phyloP scores from a whole-genome alignment of 2,329 filamentous ascomycete species.

The Cladosporium sp. region DNA sequence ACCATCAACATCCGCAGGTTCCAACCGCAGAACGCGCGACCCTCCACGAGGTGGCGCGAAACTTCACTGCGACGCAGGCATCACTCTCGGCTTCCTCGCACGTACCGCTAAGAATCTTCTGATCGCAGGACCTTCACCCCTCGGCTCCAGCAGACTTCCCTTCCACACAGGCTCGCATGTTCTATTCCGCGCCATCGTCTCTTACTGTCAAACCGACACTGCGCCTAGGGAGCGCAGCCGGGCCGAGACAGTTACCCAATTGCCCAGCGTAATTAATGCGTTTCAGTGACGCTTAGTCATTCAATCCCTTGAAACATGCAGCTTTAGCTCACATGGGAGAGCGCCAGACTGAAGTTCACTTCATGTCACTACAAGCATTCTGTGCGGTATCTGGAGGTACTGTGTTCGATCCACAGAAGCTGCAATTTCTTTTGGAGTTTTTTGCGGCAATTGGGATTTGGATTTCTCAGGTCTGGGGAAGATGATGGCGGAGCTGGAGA shows the following conservation, averaged over 20 bases:
- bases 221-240: constrained; percentile 16
- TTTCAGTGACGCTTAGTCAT: too few relatives aligned
- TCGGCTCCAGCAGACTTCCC: too few relatives aligned
- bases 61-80: constrained; percentile 24
- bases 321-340: constrained; percentile 35
- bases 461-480: too few relatives aligned
- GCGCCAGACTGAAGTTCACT: constrained; percentile 32
- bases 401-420: constrained; percentile 35
- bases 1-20: not conserved
- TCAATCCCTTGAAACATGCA: constrained; percentile 10
- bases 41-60: constrained; percentile 12
- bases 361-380: constrained; percentile 12
- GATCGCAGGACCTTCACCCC: not conserved
- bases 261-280: not conserved
- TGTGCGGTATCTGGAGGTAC: constrained; percentile 33
- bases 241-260: constrained; percentile 15
- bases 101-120: constrained; percentile 6
- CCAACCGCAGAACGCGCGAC: not conserved
- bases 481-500: too few relatives aligned
- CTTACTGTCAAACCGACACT: constrained; percentile 17
- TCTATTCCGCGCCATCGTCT: constrained; percentile 25
- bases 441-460: not conserved
- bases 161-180: constrained; percentile 1
- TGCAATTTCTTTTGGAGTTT: constrained; percentile 17
- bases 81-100: constrained; percentile 26